phyloP scores from a whole-genome alignment of 73 alveolate genomes.

The Paramecium primaurelia region DNA sequence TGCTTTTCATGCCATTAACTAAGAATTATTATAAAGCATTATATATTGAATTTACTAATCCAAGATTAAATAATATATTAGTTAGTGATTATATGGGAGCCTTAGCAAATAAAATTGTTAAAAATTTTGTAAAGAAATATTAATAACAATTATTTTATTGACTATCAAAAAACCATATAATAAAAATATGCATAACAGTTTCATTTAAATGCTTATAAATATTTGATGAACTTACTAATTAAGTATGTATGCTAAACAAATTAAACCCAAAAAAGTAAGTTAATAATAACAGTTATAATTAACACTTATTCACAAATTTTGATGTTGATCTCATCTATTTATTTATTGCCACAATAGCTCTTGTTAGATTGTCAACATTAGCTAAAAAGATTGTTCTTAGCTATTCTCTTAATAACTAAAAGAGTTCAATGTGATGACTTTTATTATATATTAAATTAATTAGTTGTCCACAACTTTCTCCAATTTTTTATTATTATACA shows the following conservation, averaged over 20 bases:
- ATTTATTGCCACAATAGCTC: neutral
- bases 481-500: neutral
- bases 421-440: neutral
- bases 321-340: neutral
- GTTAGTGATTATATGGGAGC: neutral
- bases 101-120: neutral
- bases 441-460: neutral
- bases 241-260: neutral
- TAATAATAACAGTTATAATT: neutral
- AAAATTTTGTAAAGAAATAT: neutral
- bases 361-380: neutral
- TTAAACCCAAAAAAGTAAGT: neutral
- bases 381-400: neutral
- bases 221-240: neutral
- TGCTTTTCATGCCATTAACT: neutral
- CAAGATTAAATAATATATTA: neutral
- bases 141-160: neutral
- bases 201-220: neutral
- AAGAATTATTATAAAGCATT: neutral
- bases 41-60: neutral
- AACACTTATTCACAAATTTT: neutral
- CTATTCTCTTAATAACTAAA: neutral
- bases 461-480: neutral
- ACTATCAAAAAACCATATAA: slow-evolving; percentile 36
- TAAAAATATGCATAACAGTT: neutral